A percentile compares a stretch with the other conserved stretches of the same genome.
Evolutionary conservation across 2,329 filamentous ascomycete species (phyloP).

Genomic region (Teratosphaeria destructans): DNA sequence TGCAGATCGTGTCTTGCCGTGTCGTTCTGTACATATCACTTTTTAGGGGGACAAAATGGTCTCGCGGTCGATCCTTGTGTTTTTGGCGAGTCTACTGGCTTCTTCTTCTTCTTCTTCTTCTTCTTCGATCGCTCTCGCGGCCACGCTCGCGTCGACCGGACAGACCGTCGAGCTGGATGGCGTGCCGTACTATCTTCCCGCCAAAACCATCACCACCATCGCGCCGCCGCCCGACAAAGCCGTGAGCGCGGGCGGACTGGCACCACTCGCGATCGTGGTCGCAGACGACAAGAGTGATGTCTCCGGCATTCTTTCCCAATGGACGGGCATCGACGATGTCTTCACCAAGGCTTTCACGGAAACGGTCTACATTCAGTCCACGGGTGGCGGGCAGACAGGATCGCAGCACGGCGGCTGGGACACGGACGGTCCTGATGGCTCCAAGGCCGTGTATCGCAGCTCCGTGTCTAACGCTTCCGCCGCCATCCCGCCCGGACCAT

Average conservation of each 20-base stretch:
- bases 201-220: constrained; percentile 26
- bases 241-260: constrained; percentile 18
- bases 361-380: constrained; percentile 19
- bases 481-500: constrained; percentile 39
- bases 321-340: constrained; percentile 30
- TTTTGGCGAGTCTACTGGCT: too few species aligned
- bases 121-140: neutral
- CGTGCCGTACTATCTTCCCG: constrained; percentile 31
- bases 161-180: constrained; percentile 31
- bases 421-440: constrained; percentile 6
- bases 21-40: too few species aligned
- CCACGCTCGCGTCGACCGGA: constrained; percentile 23
- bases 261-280: constrained; percentile 31
- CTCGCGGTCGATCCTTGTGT: too few species aligned
- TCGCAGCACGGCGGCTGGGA: neutral
- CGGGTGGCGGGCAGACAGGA: constrained; percentile 5
- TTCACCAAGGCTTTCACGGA: constrained; percentile 31
- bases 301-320: constrained; percentile 18
- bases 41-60: too few species aligned
- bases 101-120: too few species aligned
- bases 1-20: too few species aligned
- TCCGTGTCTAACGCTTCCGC: constrained; percentile 9
- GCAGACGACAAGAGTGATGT: constrained; percentile 18
- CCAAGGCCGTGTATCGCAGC: constrained; percentile 8
- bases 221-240: constrained; percentile 13